phyloP scores from a whole-genome alignment of 2,329 filamentous ascomycete genomes.

The Botryotinia convoluta region DNA sequence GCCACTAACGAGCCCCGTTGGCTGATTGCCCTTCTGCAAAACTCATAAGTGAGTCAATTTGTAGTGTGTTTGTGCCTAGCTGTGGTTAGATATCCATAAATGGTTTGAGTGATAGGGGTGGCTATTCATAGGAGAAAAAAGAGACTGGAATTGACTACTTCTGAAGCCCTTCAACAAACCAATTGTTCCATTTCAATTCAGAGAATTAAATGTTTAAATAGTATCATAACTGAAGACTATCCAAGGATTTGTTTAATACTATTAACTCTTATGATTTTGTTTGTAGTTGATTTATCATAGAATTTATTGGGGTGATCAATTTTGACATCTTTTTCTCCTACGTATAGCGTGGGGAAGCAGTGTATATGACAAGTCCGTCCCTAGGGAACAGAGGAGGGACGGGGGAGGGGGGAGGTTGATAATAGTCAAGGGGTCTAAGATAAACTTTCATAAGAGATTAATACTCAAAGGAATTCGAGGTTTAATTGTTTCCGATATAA shows the following conservation, averaged over 20 bases:
- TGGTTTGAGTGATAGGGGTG: background rate
- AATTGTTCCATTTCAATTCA: background rate
- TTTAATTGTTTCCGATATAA: background rate
- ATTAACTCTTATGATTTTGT: background rate
- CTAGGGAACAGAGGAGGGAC: background rate
- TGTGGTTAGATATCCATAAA: background rate
- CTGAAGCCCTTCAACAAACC: background rate
- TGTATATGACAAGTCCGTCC: background rate
- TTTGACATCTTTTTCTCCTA: constrained; percentile 35
- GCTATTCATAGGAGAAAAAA: too few species aligned
- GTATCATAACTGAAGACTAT: background rate
- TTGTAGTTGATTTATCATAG: background rate
- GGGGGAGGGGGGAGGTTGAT: background rate
- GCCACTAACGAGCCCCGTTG: too few species aligned
- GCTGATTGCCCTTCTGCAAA: background rate
- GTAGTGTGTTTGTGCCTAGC: background rate
- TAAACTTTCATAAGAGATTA: background rate
- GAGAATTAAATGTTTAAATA: constrained; percentile 17
- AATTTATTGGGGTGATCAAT: too few species aligned
- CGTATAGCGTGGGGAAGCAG: constrained; percentile 15
- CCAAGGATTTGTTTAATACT: background rate
- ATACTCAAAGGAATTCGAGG: background rate
- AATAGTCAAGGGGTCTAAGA: background rate
- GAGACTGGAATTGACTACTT: background rate
- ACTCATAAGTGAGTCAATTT: background rate